Base-by-base conservation (phyloP, 768 basidiomycete species). In the Paxillus involutus region DNA sequence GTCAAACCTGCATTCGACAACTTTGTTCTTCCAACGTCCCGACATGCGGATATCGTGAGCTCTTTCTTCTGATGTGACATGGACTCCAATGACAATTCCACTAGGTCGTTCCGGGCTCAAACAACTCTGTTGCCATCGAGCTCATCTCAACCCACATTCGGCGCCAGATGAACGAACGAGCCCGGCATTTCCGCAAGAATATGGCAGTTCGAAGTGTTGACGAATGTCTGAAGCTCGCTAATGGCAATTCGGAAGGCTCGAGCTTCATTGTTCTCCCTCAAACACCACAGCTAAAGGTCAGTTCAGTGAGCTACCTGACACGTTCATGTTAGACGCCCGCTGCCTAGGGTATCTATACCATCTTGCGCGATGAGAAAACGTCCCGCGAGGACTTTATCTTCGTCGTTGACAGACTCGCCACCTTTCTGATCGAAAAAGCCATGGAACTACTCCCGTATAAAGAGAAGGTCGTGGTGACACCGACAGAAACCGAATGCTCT, bases 1-100 rank as follows among this genome's bases (percentile, higher is more conserved):
- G 96, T 99, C 61, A 99, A 99, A 66, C 93, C 91, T 5, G 85
- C 93, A 4, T 96, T 88, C 62, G 97, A 98, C 68, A 89, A 91
- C 68, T 97, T 95, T 59, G 94, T 99, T 19, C 83, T 82, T 32
- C 96, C 96, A 1, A 90, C 91, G 3, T 81, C 94, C 13, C 81
- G 85, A 42, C 79, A 88, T 66, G 96, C 96, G 3, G 94, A 99
- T 65, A 92, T 99, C 36, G 94, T 94, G 60, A 44, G 65, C 52
- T 24, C 33, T 53, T 39, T 45, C 14, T 41, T 53, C 29, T 21
- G 21, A 13, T 30, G 33, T 40, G 14, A 17, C 10, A 42, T 14
- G 29, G 30, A 39, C 32, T 44, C 39, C 21, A 44, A 46, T 43
- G 9, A 46, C 40, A 33, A 19, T 29, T 52, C 39, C 32, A 48